Percentiles rank a stretch among this genome's conserved stretches.
phyloP scores from a whole-genome alignment of 192 early-diverging fungal genomes.

The Backusella mclennaniae region DNA sequence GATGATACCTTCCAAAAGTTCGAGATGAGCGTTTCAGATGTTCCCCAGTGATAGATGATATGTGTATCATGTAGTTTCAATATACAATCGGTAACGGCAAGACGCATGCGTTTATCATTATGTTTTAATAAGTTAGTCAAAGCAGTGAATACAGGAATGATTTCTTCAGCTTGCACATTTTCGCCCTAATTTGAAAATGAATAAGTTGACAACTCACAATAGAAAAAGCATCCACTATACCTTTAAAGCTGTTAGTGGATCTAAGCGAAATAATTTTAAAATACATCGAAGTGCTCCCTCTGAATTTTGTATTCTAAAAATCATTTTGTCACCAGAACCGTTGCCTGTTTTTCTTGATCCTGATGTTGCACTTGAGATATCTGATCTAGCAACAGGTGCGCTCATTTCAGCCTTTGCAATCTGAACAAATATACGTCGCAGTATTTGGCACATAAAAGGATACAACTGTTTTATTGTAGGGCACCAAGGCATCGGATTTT shows the following conservation, averaged over 20 bases:
- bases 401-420: conserved; percentile 19
- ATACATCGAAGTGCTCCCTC: conserved; percentile 5
- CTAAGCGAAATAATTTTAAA: not conserved
- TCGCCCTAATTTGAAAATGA: conserved; percentile 2
- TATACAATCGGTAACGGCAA: conserved; percentile 59
- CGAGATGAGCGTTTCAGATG: conserved; percentile 52
- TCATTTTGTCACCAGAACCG: not conserved
- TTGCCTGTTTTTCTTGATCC: conserved; percentile 20
- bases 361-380: conserved; percentile 6
- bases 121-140: conserved; percentile 49
- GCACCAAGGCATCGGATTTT: conserved; percentile 61
- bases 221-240: conserved; percentile 33
- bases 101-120: conserved; percentile 1
- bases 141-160: conserved; percentile 60
- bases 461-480: conserved; percentile 53
- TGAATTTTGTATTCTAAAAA: not conserved
- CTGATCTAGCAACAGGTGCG: conserved; percentile 52
- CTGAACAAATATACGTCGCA: conserved; percentile 65
- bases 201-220: not conserved
- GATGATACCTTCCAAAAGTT: conserved; percentile 71
- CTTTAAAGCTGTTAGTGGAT: conserved; percentile 68
- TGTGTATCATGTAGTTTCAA: conserved; percentile 65
- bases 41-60: conserved; percentile 76
- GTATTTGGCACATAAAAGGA: conserved; percentile 51
- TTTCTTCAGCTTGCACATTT: conserved; percentile 55